These are phyloP conservation scores for Malus orientalis DNA, from an alignment of 306 rosid genomes.

Conservation along the genomic window DNA sequence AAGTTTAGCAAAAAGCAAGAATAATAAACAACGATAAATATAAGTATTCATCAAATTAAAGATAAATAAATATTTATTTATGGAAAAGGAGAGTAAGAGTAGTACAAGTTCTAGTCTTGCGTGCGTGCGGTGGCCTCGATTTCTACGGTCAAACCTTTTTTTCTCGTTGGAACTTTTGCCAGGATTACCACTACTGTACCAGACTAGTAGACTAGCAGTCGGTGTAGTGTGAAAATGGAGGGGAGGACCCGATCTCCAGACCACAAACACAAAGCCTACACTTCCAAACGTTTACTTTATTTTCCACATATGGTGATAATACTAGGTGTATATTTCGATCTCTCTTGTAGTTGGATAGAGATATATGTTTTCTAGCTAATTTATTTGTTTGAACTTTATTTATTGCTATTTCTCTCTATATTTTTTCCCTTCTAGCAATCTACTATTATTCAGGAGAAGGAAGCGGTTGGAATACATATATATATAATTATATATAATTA, in stretches of 20 bases:
- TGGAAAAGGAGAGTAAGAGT: background rate
- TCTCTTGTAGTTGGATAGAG: no score
- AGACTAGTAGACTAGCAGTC: background rate
- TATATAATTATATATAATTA: background rate
- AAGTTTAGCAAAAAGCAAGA: background rate
- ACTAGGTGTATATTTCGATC: no score
- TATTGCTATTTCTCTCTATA: background rate
- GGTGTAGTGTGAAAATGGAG: background rate
- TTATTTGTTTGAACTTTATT: background rate
- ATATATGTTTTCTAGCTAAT: no score
- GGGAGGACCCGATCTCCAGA: no score
- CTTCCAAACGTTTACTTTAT: background rate
- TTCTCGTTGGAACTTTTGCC: background rate
- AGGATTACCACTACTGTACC: background rate
- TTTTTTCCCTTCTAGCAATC: background rate
- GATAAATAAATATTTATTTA: background rate
- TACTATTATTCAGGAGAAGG: background rate
- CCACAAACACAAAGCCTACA: background rate
- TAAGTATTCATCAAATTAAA: background rate
- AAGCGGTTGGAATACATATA: background rate
- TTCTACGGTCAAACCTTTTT: conserved; percentile 35
- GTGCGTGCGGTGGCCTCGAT: conserved; percentile 22
- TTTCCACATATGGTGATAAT: no score
- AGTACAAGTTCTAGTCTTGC: conserved; percentile 1
- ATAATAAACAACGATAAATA: no score